These are phyloP conservation scores for Taiozyma sp. DNA, from an alignment of 1,139 yeast genomes.

Conservation along the genomic window DNA sequence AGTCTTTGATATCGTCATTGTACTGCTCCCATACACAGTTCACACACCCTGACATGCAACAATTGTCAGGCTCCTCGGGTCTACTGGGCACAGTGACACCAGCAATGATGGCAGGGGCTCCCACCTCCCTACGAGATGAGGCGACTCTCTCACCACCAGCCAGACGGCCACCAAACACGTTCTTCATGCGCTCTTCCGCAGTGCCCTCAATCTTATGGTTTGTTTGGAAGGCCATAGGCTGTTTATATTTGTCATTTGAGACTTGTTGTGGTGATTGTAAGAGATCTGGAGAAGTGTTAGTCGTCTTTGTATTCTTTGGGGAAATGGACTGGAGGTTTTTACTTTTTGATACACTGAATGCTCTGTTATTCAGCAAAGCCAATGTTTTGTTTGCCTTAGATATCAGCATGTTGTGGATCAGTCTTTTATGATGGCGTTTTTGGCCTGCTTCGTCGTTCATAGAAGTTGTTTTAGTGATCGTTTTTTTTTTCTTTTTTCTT, in stretches of 20 bases:
- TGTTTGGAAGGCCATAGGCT: slow-evolving; percentile 29
- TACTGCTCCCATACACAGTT: slow-evolving; percentile 96
- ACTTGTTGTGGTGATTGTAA: background rate
- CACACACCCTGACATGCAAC: slow-evolving; percentile 97
- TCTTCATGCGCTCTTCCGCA: slow-evolving; percentile 43
- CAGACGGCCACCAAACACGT: slow-evolving; percentile 53
- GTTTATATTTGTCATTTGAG: background rate
- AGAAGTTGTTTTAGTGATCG: background rate
- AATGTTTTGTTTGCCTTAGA: background rate
- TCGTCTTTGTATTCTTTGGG: background rate
- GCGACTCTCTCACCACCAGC: slow-evolving; percentile 48
- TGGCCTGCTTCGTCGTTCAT: no score
- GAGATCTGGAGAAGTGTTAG: background rate
- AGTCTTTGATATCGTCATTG: slow-evolving; percentile 80
- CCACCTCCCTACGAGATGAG: slow-evolving; percentile 41
- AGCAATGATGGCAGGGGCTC: slow-evolving; percentile 45
- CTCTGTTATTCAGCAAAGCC: background rate
- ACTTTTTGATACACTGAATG: background rate
- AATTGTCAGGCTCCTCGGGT: slow-evolving; percentile 89
- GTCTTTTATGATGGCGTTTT: no score
- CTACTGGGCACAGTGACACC: slow-evolving; percentile 74
- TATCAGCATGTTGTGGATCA: background rate
- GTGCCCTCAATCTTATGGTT: slow-evolving; percentile 35
- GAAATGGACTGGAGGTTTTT: background rate
- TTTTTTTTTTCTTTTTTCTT: background rate